Conservation (phyloP, 148 eudicot genomes). For the Chenopodium quinoa region DNA sequence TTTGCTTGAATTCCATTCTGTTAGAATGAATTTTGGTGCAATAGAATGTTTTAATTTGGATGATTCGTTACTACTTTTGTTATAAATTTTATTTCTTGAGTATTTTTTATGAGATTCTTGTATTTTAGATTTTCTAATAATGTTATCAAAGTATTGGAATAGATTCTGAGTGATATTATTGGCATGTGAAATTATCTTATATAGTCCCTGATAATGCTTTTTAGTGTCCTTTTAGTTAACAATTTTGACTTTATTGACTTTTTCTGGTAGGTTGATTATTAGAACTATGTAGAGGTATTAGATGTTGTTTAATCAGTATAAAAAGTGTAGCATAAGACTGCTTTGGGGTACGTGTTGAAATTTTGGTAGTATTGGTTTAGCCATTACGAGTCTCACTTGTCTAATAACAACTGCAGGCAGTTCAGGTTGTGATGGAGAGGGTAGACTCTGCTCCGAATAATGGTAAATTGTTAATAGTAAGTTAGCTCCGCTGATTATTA, state of each 20-base stretch:
- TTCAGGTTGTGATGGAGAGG: slow-evolving; percentile 18
- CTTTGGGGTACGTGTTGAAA: background rate
- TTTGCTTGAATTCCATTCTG: too few species aligned
- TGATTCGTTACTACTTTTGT: too few species aligned
- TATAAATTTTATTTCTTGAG: too few species aligned
- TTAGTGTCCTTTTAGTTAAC: background rate
- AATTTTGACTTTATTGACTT: background rate
- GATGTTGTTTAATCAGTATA: slow-evolving; percentile 9
- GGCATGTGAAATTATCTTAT: too few species aligned
- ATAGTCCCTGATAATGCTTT: too few species aligned
- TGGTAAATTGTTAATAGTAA: background rate
- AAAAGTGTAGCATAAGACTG: slow-evolving; percentile 3
- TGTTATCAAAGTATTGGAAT: too few species aligned
- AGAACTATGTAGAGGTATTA: slow-evolving; percentile 18
- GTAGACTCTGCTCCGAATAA: slow-evolving; percentile 2
- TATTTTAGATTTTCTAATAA: too few species aligned
- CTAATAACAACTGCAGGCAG: background rate
- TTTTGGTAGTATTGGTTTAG: background rate
- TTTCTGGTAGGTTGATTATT: background rate
- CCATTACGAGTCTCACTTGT: background rate
- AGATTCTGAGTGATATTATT: too few species aligned
- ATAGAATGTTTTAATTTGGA: too few species aligned
- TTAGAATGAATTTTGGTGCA: too few species aligned
- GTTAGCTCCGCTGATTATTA: background rate
- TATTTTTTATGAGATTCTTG: too few species aligned